Evolutionary conservation across 257 asterid genomes (phyloP), one percentile per base, ranked within the genome.

Genomic region (Vinca minor): DNA sequence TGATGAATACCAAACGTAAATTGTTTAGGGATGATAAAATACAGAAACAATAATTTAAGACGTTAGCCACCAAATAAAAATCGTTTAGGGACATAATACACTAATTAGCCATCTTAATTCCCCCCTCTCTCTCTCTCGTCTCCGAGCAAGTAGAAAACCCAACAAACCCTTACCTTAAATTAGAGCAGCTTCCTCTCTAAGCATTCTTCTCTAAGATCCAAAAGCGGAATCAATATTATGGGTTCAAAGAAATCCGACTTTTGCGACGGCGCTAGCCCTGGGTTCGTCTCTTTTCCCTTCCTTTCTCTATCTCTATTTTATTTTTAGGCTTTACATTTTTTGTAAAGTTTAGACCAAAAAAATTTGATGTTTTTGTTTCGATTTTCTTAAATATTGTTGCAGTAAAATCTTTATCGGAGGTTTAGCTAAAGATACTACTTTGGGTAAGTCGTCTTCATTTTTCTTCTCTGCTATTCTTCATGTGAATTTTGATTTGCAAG

Each of bases 341-440:
- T n/a, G 12, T 41, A 34, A 41, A 25, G 34, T 35, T 48, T 38
- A 18, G n/a, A n/a, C n/a, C n/a, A 8, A 12, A 13, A n/a, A 39
- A 25, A 32, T 59, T 64, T 28, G n/a, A 50, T 41, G 17, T 10
- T 15, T 12, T 41, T 41, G 8, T 14, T 17, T 28, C 48, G 62
- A 32, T 64, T 18, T 15, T 20, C 14, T 17, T 66, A 0, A 5
- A 5, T 31, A 1, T 59, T 10, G n/a, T 29, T 63, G 67, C 87
- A 89, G 98, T 66, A 92, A 92, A 72, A 87, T 92, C 66, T 92
- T 92, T 72, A 87, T 92, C 47, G 96, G 98, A 42, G 98, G 98
- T 63, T 74, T 92, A 52, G 91, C 98, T 4, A 87, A 83, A 74
- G 96, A 89, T 49, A 85, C 96, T 5, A 82, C 96, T 32, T 34